These are phyloP conservation scores for Lagenaria siceraria DNA, from an alignment of 306 rosid species.

Conservation along the genomic window DNA sequence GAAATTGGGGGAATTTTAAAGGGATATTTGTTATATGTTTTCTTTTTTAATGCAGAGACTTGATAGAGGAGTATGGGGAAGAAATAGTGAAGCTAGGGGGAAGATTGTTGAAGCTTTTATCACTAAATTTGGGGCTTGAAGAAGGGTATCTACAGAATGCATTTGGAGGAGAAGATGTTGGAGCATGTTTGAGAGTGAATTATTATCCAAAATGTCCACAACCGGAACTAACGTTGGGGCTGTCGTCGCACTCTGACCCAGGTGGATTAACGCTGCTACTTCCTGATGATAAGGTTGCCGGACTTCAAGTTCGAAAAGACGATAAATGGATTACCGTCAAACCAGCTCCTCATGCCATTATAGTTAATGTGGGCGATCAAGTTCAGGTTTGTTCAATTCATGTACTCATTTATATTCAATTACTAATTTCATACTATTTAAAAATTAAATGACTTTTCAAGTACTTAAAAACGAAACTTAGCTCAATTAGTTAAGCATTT, in stretches of 20 bases:
- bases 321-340: constrained; percentile 66
- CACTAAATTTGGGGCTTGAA: constrained; percentile 45
- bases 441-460: too few relatives aligned
- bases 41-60: constrained; percentile 24
- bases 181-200: constrained; percentile 81
- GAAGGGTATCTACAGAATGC: constrained; percentile 36
- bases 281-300: constrained; percentile 45
- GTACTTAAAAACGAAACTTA: too few relatives aligned
- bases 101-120: constrained; percentile 47
- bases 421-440: too few relatives aligned
- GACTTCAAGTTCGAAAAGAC: constrained; percentile 65
- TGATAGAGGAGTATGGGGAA: constrained; percentile 72
- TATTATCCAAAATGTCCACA: constrained; percentile 69
- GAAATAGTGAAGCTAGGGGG: constrained; percentile 62
- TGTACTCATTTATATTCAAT: too few relatives aligned
- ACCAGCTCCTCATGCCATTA: constrained; percentile 61
- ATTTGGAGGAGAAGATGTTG: constrained; percentile 65
- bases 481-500: too few relatives aligned
- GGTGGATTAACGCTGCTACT: constrained; percentile 72
- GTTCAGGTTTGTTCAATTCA: constrained; percentile 38
- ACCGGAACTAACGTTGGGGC: constrained; percentile 66
- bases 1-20: background rate
- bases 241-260: constrained; percentile 86
- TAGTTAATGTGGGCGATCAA: constrained; percentile 89
- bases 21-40: background rate